These are phyloP conservation scores for Talaromyces verruculosus DNA, from an alignment of 2,329 filamentous ascomycete genomes.

Conservation along the genomic window DNA sequence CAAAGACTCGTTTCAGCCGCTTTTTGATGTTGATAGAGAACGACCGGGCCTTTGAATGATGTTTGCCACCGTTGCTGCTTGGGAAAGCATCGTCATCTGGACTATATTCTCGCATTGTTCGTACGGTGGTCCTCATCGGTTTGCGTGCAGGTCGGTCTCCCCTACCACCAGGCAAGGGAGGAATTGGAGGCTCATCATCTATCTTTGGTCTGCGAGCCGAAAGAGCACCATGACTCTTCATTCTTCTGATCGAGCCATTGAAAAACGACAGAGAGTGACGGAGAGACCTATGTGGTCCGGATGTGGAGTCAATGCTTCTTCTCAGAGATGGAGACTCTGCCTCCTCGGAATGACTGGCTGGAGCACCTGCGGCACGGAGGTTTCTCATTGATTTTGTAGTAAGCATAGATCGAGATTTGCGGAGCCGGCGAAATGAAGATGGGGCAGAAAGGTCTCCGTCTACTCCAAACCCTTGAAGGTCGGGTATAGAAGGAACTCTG, in stretches of 20 bases:
- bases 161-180: conserved; percentile 26
- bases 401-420: conserved; percentile 52
- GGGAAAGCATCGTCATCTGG: conserved; percentile 22
- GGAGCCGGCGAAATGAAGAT: conserved; percentile 49
- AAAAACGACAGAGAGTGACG: conserved; percentile 47
- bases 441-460: conserved; percentile 40
- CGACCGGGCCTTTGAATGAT: conserved; percentile 35
- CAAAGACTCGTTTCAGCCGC: conserved; percentile 43
- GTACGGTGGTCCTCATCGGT: conserved; percentile 40
- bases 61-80: conserved; percentile 9
- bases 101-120: conserved; percentile 30
- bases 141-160: conserved; percentile 34
- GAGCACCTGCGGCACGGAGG: conserved; percentile 28
- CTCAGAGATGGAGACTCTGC: conserved; percentile 18
- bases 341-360: conserved; percentile 25
- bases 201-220: conserved; percentile 6
- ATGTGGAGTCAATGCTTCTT: conserved; percentile 18
- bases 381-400: conserved; percentile 42
- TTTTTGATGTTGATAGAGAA: conserved; percentile 46
- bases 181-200: conserved; percentile 3
- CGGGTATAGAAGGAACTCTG: conserved; percentile 32
- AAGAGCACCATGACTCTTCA: conserved; percentile 39
- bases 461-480: conserved; percentile 37
- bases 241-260: conserved; percentile 29
- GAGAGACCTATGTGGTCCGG: conserved; percentile 31